Conservation (phyloP, 2,329 filamentous ascomycete species). For the Pyrenochaeta sp. region DNA sequence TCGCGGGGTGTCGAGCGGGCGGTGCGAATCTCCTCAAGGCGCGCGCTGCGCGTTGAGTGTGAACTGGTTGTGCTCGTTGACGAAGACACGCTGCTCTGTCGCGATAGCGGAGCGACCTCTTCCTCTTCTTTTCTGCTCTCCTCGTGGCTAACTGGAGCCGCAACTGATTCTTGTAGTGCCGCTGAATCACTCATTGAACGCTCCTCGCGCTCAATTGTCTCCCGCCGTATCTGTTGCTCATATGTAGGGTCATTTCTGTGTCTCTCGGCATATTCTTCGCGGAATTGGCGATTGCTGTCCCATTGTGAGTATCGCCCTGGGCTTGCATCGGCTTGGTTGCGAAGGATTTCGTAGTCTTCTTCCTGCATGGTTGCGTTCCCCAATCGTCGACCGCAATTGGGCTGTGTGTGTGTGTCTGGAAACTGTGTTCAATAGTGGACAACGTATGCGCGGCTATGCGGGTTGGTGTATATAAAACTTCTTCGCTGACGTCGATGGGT, state of each 20-base stretch:
- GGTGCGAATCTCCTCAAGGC: constrained; percentile 43
- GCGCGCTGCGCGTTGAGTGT: constrained; percentile 19
- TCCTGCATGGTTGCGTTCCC: constrained; percentile 35
- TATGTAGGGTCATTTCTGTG: constrained; percentile 29
- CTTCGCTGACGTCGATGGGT: constrained; percentile 10
- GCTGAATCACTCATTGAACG: constrained; percentile 13
- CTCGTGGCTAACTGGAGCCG: constrained; percentile 11
- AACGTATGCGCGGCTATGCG: neutral
- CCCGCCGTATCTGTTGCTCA: constrained; percentile 13
- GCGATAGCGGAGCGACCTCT: constrained; percentile 30
- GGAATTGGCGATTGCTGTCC: constrained; percentile 39
- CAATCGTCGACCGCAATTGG: neutral
- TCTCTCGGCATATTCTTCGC: constrained; percentile 30
- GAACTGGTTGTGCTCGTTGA: constrained; percentile 27
- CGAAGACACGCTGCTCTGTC: constrained; percentile 31
- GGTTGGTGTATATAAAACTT: neutral
- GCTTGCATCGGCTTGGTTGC: constrained; percentile 39
- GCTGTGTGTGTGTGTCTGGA: neutral
- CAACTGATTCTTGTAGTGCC: constrained; percentile 8
- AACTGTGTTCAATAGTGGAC: neutral
- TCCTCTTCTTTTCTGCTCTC: constrained; percentile 24
- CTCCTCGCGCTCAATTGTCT: constrained; percentile 8
- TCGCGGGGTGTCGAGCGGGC: constrained; percentile 23
- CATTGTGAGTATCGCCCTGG: constrained; percentile 37
- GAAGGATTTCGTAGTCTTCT: constrained; percentile 39